A percentile compares a stretch with the other conserved stretches of the same genome.
phyloP scores from a whole-genome alignment of 805 yeast species.

The Ogataea parapolymorpha region DNA sequence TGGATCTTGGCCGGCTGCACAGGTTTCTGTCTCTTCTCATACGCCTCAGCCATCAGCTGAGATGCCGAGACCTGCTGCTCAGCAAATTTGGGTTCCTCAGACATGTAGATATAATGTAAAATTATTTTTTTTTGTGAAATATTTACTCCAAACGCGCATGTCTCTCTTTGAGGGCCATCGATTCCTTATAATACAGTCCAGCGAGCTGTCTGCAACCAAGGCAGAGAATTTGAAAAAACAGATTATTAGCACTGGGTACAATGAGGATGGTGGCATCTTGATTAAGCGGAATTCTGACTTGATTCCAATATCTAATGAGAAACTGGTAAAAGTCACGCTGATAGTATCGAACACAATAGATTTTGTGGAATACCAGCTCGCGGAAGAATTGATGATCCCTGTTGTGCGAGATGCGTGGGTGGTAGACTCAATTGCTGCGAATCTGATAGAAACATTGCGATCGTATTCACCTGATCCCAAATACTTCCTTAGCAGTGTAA shows the following conservation, averaged over 20 bases:
- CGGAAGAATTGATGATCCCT: slow-evolving; percentile 57
- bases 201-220: slow-evolving; percentile 8
- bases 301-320: slow-evolving; percentile 12
- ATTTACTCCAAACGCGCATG: slow-evolving; percentile 7
- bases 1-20: slow-evolving; percentile 42
- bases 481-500: slow-evolving; percentile 58
- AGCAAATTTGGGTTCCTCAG: slow-evolving; percentile 29
- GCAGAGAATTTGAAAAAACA: slow-evolving; percentile 16
- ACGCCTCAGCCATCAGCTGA: slow-evolving; percentile 60
- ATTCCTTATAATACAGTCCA: slow-evolving; percentile 19
- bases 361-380: slow-evolving; percentile 48
- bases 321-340: slow-evolving; percentile 35
- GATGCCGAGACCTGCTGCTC: slow-evolving; percentile 61
- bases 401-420: slow-evolving; percentile 65
- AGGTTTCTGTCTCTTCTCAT: slow-evolving; percentile 42
- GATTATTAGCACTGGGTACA: slow-evolving; percentile 18
- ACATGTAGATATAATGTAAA: neutral
- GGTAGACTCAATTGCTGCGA: slow-evolving; percentile 39
- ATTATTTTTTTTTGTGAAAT: slow-evolving; percentile 1
- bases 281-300: slow-evolving; percentile 15
- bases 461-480: slow-evolving; percentile 71
- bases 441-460: slow-evolving; percentile 47
- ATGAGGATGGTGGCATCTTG: slow-evolving; percentile 11
- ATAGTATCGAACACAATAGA: slow-evolving; percentile 50
- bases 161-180: slow-evolving; percentile 17